Base-by-base conservation (phyloP, 2,329 filamentous ascomycete genomes). In the Achaetomium macrosporum region DNA sequence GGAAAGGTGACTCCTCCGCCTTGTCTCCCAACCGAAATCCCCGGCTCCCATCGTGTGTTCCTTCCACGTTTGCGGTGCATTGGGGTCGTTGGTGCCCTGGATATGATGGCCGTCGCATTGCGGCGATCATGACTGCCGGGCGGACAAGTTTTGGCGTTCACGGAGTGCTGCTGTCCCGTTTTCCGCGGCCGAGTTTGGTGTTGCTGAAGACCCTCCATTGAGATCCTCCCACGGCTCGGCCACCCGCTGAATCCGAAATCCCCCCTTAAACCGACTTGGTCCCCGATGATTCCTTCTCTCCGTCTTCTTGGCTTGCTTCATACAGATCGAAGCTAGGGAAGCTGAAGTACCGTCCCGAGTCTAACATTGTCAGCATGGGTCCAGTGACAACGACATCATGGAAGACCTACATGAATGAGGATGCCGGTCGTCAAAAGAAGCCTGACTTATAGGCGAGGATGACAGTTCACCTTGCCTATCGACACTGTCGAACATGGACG, bases 281-380 rank as follows among this genome's bases (percentile, higher is more conserved):
- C 19, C 63, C 61, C 17, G 57, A 46, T 25, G 25, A 7, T 40
- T 74, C 71, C 53, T 73, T 71, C 39, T 71, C 70, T 29, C 73
- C 69, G 33, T 68, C 65, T 44, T 69, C 69, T 57, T 73, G 69
- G 51, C 72, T 73, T 17, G 71, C 72, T 40, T 79, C 78, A 74
- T 83, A 87, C 55, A 82, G 77, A 63, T 88, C 85, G 67, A 87
- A 88, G 66, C 79, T 85, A 15, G 85, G 85, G 65, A 88, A 88
- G 72, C 84, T 87, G 64, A 86, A 83, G 68, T 88, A 88, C 57
- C 81, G 78, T 51, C 73, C 77, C 62, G 71, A 69, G 47, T 67
- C 67, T 70, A 56, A 17, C 63, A 47, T 63, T 51, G 49, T 61
- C 47, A 56, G 55, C 42, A 46, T 25, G 30, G 16, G 31, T 30